These are phyloP conservation scores for Buxus sempervirens DNA, from an alignment of 164 flowering plant genomes.

Conservation along the genomic window DNA sequence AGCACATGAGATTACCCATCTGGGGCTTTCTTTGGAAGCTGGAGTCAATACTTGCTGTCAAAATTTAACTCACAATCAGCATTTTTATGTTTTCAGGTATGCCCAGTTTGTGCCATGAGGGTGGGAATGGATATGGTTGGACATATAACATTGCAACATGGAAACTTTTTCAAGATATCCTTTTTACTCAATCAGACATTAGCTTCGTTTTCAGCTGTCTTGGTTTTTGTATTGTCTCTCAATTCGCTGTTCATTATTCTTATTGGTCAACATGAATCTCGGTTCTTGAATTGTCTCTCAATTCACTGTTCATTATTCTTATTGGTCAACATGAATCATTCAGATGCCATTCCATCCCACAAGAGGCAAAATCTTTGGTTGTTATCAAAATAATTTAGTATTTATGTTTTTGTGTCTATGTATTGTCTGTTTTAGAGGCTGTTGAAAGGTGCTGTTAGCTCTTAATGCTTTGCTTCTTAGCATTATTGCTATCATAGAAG, in stretches of 20 bases:
- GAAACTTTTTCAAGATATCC: constrained; percentile 79
- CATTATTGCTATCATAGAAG: background rate
- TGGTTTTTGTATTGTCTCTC: background rate
- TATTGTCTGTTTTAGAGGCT: too few relatives aligned
- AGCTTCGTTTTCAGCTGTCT: background rate
- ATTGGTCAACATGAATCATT: background rate
- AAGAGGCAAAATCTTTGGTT: too few relatives aligned
- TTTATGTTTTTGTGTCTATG: too few relatives aligned
- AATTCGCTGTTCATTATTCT: background rate
- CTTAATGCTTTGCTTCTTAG: background rate
- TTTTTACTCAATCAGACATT: constrained; percentile 20
- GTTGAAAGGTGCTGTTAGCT: too few relatives aligned
- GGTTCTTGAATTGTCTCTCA: background rate
- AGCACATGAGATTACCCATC: too few relatives aligned
- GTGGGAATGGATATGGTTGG: constrained; percentile 78
- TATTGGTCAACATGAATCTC: background rate
- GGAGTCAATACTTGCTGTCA: background rate
- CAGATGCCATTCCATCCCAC: too few relatives aligned
- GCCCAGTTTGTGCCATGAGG: constrained; percentile 82
- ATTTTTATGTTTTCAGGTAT: constrained; percentile 45
- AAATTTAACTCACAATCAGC: background rate
- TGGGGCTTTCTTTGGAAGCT: background rate
- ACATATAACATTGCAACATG: constrained; percentile 74
- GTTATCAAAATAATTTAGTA: too few relatives aligned
- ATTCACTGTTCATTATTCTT: too few relatives aligned